A percentile compares a stretch with the other conserved stretches of the same genome.
These are phyloP conservation scores for Tetracladium setigerum DNA, from an alignment of 495 filamentous ascomycete genomes.

Conservation along the genomic window DNA sequence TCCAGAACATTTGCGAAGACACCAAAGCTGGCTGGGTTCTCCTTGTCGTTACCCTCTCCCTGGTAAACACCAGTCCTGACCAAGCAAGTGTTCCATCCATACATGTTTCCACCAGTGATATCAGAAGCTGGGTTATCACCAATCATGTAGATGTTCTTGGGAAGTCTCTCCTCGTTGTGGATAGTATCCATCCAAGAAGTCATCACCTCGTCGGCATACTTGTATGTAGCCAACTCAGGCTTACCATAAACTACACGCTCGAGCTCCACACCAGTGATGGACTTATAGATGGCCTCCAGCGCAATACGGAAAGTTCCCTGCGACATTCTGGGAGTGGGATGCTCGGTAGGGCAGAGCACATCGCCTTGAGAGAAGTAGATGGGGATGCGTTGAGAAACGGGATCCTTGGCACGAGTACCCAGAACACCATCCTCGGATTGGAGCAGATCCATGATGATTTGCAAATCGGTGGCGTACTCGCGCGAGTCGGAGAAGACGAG, in stretches of 20 bases:
- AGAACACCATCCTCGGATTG: slow-evolving; percentile 63
- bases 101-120: slow-evolving; percentile 77
- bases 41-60: slow-evolving; percentile 41
- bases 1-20: slow-evolving; percentile 49
- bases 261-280: slow-evolving; percentile 61
- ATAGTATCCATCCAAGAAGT: slow-evolving; percentile 44
- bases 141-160: slow-evolving; percentile 80
- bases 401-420: slow-evolving; percentile 59
- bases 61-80: slow-evolving; percentile 77
- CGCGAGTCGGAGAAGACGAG: slow-evolving; percentile 75
- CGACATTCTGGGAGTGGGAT: slow-evolving; percentile 75
- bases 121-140: slow-evolving; percentile 92
- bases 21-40: slow-evolving; percentile 51
- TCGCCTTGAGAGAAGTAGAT: slow-evolving; percentile 90
- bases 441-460: slow-evolving; percentile 76
- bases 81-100: slow-evolving; percentile 71
- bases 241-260: slow-evolving; percentile 70
- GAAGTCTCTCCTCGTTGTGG: slow-evolving; percentile 22
- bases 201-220: slow-evolving; percentile 72
- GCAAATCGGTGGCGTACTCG: slow-evolving; percentile 77
- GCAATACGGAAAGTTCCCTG: slow-evolving; percentile 89
- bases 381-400: slow-evolving; percentile 60
- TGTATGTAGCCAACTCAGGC: slow-evolving; percentile 69
- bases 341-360: slow-evolving; percentile 73
- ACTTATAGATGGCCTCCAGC: slow-evolving; percentile 66